These are phyloP conservation scores for Cryptomeria japonica DNA, from an alignment of 75 land plant species.

Conservation along the genomic window DNA sequence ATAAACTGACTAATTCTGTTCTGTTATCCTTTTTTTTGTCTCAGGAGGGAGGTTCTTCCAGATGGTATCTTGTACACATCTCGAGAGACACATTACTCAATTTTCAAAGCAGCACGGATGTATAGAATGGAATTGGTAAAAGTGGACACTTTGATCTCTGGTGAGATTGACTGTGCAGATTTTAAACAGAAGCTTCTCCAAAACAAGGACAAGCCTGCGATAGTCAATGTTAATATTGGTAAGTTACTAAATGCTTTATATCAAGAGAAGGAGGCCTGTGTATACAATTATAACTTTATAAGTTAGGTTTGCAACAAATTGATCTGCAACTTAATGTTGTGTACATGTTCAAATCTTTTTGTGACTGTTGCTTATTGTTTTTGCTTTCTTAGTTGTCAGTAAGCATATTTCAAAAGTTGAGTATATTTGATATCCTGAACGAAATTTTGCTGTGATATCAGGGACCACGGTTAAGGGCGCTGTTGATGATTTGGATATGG, in stretches of 20 bases:
- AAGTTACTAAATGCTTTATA: background rate
- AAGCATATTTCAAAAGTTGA: background rate
- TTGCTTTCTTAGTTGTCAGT: background rate
- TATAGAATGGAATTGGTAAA: constrained; percentile 94
- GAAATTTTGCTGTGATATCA: constrained; percentile 22
- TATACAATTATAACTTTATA: background rate
- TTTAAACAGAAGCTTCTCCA: constrained; percentile 57
- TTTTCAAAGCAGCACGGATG: constrained; percentile 97
- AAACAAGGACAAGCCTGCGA: constrained; percentile 89
- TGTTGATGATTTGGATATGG: constrained; percentile 96
- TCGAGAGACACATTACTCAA: constrained; percentile 86
- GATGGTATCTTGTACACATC: constrained; percentile 97
- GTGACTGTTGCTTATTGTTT: background rate
- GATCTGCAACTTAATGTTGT: background rate
- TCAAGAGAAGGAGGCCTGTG: background rate
- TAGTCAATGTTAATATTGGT: constrained; percentile 97
- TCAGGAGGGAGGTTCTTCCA: constrained; percentile 95
- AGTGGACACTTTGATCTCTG: constrained; percentile 76
- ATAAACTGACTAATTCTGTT: constrained; percentile 4
- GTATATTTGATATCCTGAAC: background rate
- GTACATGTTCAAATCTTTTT: background rate
- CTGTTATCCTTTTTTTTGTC: background rate
- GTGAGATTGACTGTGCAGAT: constrained; percentile 94
- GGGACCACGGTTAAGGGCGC: constrained; percentile 99
- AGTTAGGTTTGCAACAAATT: background rate